Conservation (phyloP, 495 filamentous ascomycete species). For the Pseudomonodictys pantanalensis region DNA sequence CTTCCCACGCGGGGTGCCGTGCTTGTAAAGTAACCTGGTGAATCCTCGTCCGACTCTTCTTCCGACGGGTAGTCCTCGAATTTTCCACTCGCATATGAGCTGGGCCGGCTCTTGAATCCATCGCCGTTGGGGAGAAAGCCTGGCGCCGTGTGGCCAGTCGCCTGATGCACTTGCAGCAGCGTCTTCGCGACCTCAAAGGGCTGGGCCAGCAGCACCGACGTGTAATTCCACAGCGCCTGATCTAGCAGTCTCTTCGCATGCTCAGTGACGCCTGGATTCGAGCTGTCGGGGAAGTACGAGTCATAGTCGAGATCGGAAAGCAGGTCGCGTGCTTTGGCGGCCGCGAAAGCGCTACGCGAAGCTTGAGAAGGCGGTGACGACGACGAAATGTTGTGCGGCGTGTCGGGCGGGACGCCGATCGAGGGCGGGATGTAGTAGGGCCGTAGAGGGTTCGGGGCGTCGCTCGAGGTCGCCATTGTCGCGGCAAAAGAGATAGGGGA, state of each 20-base stretch:
- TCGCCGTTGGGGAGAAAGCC: constrained; percentile 36
- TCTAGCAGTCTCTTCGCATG: constrained; percentile 70
- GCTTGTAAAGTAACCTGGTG: constrained; percentile 78
- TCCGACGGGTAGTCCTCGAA: constrained; percentile 55
- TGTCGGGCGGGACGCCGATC: constrained; percentile 52
- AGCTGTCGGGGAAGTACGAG: constrained; percentile 75
- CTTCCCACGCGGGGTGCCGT: constrained; percentile 51
- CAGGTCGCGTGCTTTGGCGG: constrained; percentile 77
- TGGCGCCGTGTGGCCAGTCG: constrained; percentile 40
- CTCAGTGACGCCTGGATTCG: constrained; percentile 68
- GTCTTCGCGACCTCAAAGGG: constrained; percentile 97
- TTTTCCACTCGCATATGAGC: constrained; percentile 44
- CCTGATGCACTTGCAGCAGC: constrained; percentile 73
- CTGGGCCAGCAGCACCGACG: constrained; percentile 77
- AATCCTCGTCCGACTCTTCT: constrained; percentile 54
- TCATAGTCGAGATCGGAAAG: constrained; percentile 86
- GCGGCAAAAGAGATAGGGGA: neutral
- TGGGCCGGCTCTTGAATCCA: constrained; percentile 27
- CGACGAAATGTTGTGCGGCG: constrained; percentile 18
- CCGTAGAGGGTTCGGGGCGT: constrained; percentile 81
- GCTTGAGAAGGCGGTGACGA: constrained; percentile 17
- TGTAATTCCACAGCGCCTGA: constrained; percentile 82
- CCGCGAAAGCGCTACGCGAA: constrained; percentile 55
- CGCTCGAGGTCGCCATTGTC: constrained; percentile 44
- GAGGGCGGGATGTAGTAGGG: constrained; percentile 93